Evolutionary conservation across 768 basidiomycete species (phyloP), one percentile per base, ranked within the genome.

Genomic region (Suillus lakei): DNA sequence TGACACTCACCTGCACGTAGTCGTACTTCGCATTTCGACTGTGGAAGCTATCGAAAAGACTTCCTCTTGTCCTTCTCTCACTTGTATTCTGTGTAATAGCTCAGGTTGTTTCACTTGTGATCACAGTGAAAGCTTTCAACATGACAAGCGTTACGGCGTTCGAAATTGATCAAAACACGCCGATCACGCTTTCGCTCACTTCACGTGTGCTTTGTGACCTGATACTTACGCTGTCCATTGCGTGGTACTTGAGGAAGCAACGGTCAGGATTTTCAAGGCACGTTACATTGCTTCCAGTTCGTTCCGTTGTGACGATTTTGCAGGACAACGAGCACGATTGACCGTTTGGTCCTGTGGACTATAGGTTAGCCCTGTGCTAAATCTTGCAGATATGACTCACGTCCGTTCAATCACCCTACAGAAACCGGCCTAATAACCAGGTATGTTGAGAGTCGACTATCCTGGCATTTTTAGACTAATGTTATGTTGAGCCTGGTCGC

Each of bases 371-470:
- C 41, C 10, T 39, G n/a, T 56, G 4, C 30, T 60, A n/a, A n/a
- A n/a, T 12, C 28, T 38, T 1, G 38, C 7, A n/a, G 58, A 39
- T 38, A 3, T 9, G 16, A n/a, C 36, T 38, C 26, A 34, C 21
- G 21, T 43, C 18, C 4, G 23, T 18, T 12, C n/a, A 39, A 28
- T 41, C 21, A 16, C 43, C 39, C 23, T 13, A 8, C 58, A 60
- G 58, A 60, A 60, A 60, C 58, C 15, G 58, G 58, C 58, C 18
- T 60, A 43, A 43, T 23, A 21, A 60, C 58, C n/a, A 43, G 58
- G 58, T 39, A 38, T 26, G 58, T 43, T 18, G 43, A n/a, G 9
- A 46, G 44, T n/a, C 9, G 30, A 55, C 54, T 21, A 26, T 39
- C 36, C 39, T n/a, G n/a, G 9, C 44, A 9, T 8, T 8, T n/a